A percentile compares a stretch with the other conserved stretches of the same genome.
Conservation (phyloP, 2,329 filamentous ascomycete species). For the Sporothrix sp. region DNA sequence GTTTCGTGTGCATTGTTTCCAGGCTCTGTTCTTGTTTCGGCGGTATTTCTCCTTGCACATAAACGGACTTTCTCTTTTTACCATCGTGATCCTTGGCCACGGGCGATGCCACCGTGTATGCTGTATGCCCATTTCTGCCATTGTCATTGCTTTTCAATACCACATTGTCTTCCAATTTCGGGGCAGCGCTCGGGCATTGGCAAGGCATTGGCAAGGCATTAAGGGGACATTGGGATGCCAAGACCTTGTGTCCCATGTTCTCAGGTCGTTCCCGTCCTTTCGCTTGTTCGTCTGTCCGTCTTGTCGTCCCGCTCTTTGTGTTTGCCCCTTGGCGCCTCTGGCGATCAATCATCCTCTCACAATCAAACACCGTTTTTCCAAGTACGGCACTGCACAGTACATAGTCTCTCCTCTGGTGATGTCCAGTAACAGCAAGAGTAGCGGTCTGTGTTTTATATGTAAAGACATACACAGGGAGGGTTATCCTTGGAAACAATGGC, state of each 20-base stretch:
- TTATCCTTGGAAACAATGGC: not conserved
- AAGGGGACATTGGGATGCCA: constrained; percentile 6
- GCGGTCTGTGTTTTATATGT: not conserved
- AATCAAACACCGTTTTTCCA: no score
- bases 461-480: not conserved
- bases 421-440: constrained; percentile 2
- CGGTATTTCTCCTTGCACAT: not conserved
- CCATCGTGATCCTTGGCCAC: no score
- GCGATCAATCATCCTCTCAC: constrained; percentile 4
- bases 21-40: not conserved
- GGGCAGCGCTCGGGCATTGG: not conserved
- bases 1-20: not conserved
- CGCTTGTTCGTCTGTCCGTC: constrained; percentile 2
- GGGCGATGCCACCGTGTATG: no score
- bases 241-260: not conserved
- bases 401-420: no score
- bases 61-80: no score
- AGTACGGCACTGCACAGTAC: no score
- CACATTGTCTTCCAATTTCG: not conserved
- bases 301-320: not conserved
- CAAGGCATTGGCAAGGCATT: not conserved
- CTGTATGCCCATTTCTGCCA: no score
- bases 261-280: not conserved
- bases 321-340: not conserved
- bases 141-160: not conserved